Evolutionary conservation across 208 protist species (phyloP).

Genomic region (Dictyostelium gargantuum): DNA sequence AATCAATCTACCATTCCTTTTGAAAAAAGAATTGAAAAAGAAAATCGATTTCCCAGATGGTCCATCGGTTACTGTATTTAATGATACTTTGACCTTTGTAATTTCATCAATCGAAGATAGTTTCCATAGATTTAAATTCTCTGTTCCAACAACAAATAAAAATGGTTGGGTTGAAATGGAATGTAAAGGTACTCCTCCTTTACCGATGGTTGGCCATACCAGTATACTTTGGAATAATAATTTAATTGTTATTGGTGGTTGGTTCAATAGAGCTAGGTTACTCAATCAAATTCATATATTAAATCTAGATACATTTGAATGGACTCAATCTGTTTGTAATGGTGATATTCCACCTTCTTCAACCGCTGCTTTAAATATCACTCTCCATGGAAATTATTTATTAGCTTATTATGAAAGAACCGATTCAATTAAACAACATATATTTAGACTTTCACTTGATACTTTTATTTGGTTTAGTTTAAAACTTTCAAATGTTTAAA

Average conservation of each 20-base stretch:
- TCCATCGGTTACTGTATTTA: background rate
- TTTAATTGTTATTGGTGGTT: constrained; percentile 36
- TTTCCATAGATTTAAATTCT: constrained; percentile 59
- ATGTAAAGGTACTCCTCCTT: background rate
- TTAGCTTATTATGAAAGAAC: constrained; percentile 45
- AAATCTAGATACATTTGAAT: constrained; percentile 8
- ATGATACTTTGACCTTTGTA: constrained; percentile 15
- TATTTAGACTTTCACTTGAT: constrained; percentile 5
- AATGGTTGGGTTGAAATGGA: background rate
- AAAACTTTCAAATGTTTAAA: constrained; percentile 1
- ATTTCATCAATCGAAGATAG: constrained; percentile 26
- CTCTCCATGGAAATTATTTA: constrained; percentile 7
- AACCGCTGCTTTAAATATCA: background rate
- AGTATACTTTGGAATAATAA: constrained; percentile 26
- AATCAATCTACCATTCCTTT: constrained; percentile 26
- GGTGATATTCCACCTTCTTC: constrained; percentile 54
- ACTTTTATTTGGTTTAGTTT: constrained; percentile 16
- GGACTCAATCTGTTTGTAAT: background rate
- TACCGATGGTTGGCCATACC: constrained; percentile 9
- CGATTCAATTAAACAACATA: constrained; percentile 34
- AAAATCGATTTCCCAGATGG: background rate
- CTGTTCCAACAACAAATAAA: background rate
- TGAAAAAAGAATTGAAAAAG: constrained; percentile 5
- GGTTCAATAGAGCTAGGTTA: background rate
- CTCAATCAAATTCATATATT: constrained; percentile 18